Percentiles rank a stretch among this genome's conserved stretches.
These are phyloP conservation scores for Acorus gramineus DNA, from an alignment of 106 monocot genomes.

Conservation along the genomic window DNA sequence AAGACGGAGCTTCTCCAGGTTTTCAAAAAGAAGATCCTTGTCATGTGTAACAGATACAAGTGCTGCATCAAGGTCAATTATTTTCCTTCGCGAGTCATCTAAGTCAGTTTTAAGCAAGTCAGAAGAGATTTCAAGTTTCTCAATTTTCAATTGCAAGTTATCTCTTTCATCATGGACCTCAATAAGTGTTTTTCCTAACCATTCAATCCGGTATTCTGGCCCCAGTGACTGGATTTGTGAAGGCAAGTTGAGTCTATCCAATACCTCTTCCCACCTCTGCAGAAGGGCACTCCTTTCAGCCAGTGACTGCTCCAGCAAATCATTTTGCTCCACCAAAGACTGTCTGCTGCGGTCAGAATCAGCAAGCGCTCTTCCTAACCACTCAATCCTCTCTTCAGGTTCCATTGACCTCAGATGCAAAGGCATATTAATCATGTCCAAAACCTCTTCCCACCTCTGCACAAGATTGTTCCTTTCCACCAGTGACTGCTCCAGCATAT, in stretches of 20 bases:
- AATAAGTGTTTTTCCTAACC: constrained; percentile 47
- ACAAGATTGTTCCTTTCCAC: constrained; percentile 68
- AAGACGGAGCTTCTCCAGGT: constrained; percentile 52
- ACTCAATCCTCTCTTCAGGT: constrained; percentile 59
- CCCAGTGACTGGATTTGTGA: constrained; percentile 41
- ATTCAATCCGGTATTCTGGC: constrained; percentile 58
- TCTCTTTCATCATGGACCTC: constrained; percentile 63
- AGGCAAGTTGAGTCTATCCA: constrained; percentile 66
- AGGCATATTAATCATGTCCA: constrained; percentile 63
- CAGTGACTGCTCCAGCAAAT: constrained; percentile 88
- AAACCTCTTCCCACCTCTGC: constrained; percentile 76
- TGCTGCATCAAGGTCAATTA: constrained; percentile 62
- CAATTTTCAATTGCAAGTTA: constrained; percentile 55
- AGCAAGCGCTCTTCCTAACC: constrained; percentile 32
- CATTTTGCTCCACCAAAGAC: constrained; percentile 75
- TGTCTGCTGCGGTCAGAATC: too few relatives aligned
- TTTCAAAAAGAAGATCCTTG: constrained; percentile 56
- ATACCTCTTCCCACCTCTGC: constrained; percentile 76
- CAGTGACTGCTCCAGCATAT: constrained; percentile 88
- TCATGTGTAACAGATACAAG: constrained; percentile 50
- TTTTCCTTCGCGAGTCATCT: constrained; percentile 64
- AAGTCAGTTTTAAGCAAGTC: constrained; percentile 54
- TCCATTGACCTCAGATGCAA: constrained; percentile 43
- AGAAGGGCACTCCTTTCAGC: constrained; percentile 66
- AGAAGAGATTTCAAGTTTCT: constrained; percentile 55